phyloP scores from a whole-genome alignment of 1,284 basidiomycete species.

The Sutorius eximius region DNA sequence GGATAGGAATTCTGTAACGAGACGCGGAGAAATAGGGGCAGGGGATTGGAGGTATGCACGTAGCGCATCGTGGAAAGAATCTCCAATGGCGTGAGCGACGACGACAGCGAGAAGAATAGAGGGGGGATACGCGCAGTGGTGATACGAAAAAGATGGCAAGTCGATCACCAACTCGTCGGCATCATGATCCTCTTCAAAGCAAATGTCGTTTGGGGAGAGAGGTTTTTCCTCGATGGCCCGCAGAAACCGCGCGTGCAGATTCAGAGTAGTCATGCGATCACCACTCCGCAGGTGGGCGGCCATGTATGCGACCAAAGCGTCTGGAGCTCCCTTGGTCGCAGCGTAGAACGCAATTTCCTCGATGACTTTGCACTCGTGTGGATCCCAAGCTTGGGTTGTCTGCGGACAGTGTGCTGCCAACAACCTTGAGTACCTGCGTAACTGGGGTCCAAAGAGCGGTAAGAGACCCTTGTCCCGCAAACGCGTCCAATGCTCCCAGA shows the following conservation, averaged over 20 bases:
- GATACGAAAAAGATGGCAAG: constrained; percentile 15
- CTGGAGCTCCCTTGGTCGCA: constrained; percentile 41
- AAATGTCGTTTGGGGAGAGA: constrained; percentile 12
- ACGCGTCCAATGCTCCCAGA: constrained; percentile 43
- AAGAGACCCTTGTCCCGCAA: constrained; percentile 46
- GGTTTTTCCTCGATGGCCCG: constrained; percentile 27
- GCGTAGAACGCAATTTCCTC: constrained; percentile 52
- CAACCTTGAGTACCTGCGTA: constrained; percentile 40
- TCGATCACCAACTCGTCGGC: constrained; percentile 22
- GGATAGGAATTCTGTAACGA: constrained; percentile 39
- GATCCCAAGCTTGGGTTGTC: constrained; percentile 24
- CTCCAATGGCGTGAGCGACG: constrained; percentile 57
- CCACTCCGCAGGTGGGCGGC: constrained; percentile 42
- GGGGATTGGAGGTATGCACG: constrained; percentile 40
- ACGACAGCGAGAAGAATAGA: constrained; percentile 51
- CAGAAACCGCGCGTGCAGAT: constrained; percentile 47
- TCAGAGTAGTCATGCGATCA: constrained; percentile 44
- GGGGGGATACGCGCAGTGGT: constrained; percentile 27
- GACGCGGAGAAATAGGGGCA: constrained; percentile 38
- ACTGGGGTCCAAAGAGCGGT: constrained; percentile 44
- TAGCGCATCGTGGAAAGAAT: constrained; percentile 55
- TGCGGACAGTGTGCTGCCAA: constrained; percentile 35
- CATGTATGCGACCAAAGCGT: constrained; percentile 54
- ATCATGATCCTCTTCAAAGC: constrained; percentile 24
- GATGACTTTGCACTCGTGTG: constrained; percentile 33